Evolutionary conservation across 176 grass and related monocot species (phyloP), one percentile per base, ranked within the genome.

Genomic region (Tillandsia leiboldiana): DNA sequence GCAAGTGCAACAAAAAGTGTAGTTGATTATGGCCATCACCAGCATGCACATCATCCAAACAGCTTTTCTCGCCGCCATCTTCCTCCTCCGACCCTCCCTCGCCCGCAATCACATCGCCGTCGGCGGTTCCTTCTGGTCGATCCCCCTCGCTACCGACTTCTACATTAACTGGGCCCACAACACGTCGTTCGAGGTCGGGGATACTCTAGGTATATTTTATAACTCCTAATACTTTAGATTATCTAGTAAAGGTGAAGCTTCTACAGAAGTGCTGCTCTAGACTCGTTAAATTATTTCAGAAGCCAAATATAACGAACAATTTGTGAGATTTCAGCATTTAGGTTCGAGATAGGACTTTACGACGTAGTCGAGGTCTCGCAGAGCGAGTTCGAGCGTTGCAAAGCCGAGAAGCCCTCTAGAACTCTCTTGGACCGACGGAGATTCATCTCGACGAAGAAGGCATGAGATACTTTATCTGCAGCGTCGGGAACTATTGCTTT

Each of bases 271-370:
- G n/a, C 0, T 20, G 7, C 53, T 2, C 15, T 7, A 2, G 11
- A 53, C 49, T 51, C n/a, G 0, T 75, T n/a, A 12, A 48, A 14
- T 14, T 62, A 0, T 9, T 49, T 8, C 10, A 26, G 47, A 7
- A 49, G 47, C 27, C 49, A 51, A 15, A 29, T 18, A 9, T 28
- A 11, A 3, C 9, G 8, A 59, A 20, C 20, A 3, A 15, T 18
- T 59, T 59, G 54, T n/a, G 14, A 9, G 54, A 18, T 59, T 59
- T n/a, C 70, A 84, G 81, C 76, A 1, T 91, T 87, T 71, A 76
- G 72, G 78, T 87, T 91, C 69, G 75, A 81, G 65, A 51, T 28
- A 13, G 84, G 88, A 42, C 73, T 87, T 63, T 91, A 82, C 81
- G 71, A 87, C 49, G 84, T 84, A 64, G 72, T 79, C 58, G 58